These are phyloP conservation scores for Primulina tabacum DNA, from an alignment of 257 asterid species.

Conservation along the genomic window DNA sequence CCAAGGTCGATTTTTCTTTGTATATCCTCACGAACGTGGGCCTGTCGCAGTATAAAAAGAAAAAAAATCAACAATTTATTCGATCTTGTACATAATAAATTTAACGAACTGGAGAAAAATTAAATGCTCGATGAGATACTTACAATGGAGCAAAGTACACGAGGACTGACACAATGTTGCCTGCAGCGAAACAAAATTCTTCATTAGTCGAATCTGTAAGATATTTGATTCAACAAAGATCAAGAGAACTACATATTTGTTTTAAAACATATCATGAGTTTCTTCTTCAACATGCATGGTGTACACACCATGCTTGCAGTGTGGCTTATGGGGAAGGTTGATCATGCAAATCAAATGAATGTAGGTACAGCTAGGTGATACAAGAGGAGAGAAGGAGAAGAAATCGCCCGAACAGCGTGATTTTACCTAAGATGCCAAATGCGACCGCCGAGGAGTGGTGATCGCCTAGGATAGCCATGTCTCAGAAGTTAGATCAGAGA, in stretches of 20 bases:
- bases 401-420: background rate
- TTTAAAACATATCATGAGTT: background rate
- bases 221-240: constrained; percentile 6
- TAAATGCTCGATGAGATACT: constrained; percentile 25
- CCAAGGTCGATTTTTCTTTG: constrained; percentile 50
- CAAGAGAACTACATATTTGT: background rate
- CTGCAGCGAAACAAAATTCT: constrained; percentile 36
- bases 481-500: background rate
- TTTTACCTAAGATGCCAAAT: constrained; percentile 48
- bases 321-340: constrained; percentile 22
- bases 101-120: no score
- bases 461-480: constrained; percentile 39
- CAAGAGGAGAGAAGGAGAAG: background rate
- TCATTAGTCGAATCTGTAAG: background rate
- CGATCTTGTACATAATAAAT: no score
- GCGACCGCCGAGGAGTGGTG: constrained; percentile 44
- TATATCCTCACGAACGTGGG: constrained; percentile 47
- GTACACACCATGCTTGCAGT: background rate
- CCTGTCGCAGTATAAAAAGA: no score
- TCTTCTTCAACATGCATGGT: background rate
- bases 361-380: no score
- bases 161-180: constrained; percentile 61
- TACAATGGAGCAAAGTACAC: constrained; percentile 82
- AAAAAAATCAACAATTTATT: no score
- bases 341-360: constrained; percentile 18